A percentile compares a stretch with the other conserved stretches of the same genome.
Evolutionary conservation across 495 filamentous ascomycete genomes (phyloP).

Genomic region (Aspergillus panamensis): DNA sequence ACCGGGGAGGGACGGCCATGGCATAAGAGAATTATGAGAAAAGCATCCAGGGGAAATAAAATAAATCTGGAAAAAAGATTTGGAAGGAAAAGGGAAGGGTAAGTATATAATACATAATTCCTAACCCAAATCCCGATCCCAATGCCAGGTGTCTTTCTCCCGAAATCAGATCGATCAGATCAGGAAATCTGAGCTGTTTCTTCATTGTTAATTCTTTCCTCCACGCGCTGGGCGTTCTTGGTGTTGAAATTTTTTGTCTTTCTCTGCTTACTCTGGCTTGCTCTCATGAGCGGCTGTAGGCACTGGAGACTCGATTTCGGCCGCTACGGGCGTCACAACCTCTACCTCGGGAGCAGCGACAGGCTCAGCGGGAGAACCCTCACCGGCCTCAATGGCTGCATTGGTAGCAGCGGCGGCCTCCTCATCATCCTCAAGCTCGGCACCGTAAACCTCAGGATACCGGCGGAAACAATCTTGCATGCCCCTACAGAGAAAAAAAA

Average conservation of each 20-base stretch:
- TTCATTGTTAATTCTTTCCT: not conserved
- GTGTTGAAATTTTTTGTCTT: conserved; percentile 1
- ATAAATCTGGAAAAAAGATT: not conserved
- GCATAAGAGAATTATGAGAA: not conserved
- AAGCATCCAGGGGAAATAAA: not conserved
- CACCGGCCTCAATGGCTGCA: not conserved
- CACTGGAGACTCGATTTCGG: conserved; percentile 38
- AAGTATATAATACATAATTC: not conserved
- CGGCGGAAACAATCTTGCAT: conserved; percentile 97
- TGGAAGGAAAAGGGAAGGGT: conserved; percentile 20
- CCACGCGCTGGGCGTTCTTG: not conserved
- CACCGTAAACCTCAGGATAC: conserved; percentile 87
- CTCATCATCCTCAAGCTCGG: conserved; percentile 88
- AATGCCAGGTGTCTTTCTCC: not conserved
- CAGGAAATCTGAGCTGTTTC: not conserved
- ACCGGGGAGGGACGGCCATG: not conserved
- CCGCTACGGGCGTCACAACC: conserved; percentile 21
- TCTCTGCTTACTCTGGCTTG: conserved; percentile 28
- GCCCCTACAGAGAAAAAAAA: too few species aligned
- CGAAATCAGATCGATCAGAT: not conserved
- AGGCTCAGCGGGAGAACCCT: conserved; percentile 15
- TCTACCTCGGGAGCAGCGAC: conserved; percentile 23
- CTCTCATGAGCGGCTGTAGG: conserved; percentile 51
- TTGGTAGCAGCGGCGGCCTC: conserved; percentile 33
- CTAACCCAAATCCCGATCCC: not conserved